phyloP scores from a whole-genome alignment of 2,329 filamentous ascomycete species.

The Cryphonectria radicalis region DNA sequence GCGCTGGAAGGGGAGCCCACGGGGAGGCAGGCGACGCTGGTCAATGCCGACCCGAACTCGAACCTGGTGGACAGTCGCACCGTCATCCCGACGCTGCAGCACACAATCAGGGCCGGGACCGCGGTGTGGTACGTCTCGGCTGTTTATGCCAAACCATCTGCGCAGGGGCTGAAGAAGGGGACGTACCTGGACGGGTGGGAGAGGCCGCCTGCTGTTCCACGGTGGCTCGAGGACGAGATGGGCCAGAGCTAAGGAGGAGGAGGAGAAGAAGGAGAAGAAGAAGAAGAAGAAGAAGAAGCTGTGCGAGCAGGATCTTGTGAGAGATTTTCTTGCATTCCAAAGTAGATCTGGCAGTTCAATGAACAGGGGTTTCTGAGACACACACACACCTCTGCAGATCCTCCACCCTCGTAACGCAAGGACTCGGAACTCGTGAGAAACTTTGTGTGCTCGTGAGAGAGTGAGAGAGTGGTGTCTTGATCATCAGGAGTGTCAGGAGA shows the following conservation, averaged over 20 bases:
- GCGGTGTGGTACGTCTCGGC: slow-evolving; percentile 70
- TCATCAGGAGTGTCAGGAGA: not conserved
- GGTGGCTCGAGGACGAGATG: slow-evolving; percentile 63
- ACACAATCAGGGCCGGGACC: slow-evolving; percentile 61
- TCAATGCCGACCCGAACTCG: slow-evolving; percentile 79
- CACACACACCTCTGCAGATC: not conserved
- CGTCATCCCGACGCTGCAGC: slow-evolving; percentile 70
- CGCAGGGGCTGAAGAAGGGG: slow-evolving; percentile 53
- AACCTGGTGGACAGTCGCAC: slow-evolving; percentile 76
- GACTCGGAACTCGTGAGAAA: not conserved
- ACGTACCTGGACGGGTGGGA: slow-evolving; percentile 65
- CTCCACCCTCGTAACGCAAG: slow-evolving; percentile 3
- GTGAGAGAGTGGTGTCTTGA: not conserved
- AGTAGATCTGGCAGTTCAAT: not conserved
- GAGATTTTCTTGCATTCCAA: not conserved
- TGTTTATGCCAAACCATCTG: slow-evolving; percentile 70
- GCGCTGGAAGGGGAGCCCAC: slow-evolving; percentile 54
- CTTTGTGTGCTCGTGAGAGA: not conserved
- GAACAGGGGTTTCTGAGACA: not conserved
- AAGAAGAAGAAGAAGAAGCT: not conserved
- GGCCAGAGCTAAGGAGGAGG: slow-evolving; percentile 4
- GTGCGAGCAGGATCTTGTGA: not conserved
- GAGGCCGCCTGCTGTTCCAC: slow-evolving; percentile 59
- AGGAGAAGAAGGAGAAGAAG: too few species aligned
- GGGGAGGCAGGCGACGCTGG: slow-evolving; percentile 62